Conservation (phyloP, 1,284 basidiomycete genomes). For the Melanopsichium pennsylvanicum region DNA sequence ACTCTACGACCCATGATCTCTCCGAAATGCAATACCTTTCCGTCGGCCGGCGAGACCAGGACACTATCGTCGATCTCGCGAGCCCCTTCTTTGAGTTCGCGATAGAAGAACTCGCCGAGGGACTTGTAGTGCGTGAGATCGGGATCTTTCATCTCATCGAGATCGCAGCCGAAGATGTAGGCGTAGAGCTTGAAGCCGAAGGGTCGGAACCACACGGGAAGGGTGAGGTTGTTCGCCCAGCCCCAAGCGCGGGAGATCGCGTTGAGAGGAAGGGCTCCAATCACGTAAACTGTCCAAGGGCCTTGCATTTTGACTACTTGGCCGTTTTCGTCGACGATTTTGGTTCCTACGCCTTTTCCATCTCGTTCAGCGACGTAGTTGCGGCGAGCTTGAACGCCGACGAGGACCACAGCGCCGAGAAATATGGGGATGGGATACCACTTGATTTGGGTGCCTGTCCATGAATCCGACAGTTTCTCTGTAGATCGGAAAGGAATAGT, state of each 20-base stretch:
- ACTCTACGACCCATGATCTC: constrained; percentile 81
- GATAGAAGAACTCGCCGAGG: constrained; percentile 94
- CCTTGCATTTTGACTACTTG: constrained; percentile 76
- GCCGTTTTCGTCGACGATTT: constrained; percentile 73
- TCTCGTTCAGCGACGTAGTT: constrained; percentile 67
- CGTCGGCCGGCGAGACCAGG: constrained; percentile 92
- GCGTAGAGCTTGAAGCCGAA: constrained; percentile 86
- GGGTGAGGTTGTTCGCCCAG: constrained; percentile 80
- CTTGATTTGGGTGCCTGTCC: constrained; percentile 86
- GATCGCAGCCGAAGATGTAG: constrained; percentile 87
- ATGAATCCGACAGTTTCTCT: constrained; percentile 72
- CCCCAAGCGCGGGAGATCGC: constrained; percentile 96
- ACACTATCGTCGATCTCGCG: constrained; percentile 80
- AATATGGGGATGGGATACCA: constrained; percentile 96
- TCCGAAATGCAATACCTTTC: constrained; percentile 90
- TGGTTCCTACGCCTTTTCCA: constrained; percentile 44
- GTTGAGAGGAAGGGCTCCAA: constrained; percentile 91
- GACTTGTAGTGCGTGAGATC: constrained; percentile 82
- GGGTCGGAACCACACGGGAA: constrained; percentile 93
- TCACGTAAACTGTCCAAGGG: constrained; percentile 96
- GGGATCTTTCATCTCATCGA: constrained; percentile 83
- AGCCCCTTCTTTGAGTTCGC: constrained; percentile 81
- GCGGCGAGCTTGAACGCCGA: constrained; percentile 74
- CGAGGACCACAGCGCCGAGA: constrained; percentile 68
- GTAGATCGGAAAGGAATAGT: not conserved